A percentile compares a stretch with the other conserved stretches of the same genome.
phyloP scores from a whole-genome alignment of 176 grass and related monocot species.

The Carex cristatella region DNA sequence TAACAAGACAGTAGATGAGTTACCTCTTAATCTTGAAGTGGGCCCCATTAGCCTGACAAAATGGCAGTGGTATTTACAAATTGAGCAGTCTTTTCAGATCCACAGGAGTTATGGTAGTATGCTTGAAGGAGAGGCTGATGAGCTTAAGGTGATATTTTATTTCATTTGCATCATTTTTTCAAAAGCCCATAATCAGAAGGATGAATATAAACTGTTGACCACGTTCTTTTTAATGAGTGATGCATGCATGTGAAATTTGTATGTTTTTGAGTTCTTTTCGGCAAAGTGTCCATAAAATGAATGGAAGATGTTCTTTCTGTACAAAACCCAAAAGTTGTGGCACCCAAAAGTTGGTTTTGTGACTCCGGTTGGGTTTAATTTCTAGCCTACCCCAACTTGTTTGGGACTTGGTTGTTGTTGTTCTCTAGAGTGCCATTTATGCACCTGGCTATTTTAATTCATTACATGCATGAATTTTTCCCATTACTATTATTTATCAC shows the following conservation, averaged over 20 bases:
- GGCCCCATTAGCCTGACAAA: constrained; percentile 94
- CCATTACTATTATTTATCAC: not conserved
- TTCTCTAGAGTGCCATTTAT: constrained; percentile 2
- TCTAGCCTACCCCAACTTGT: too few species aligned
- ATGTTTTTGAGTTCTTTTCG: not conserved
- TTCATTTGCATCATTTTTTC: not conserved
- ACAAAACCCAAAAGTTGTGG: not conserved
- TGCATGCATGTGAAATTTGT: not conserved
- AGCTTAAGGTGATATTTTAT: constrained; percentile 69
- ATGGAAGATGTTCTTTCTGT: not conserved
- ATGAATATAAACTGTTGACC: not conserved
- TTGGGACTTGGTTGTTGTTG: too few species aligned
- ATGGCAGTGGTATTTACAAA: constrained; percentile 95
- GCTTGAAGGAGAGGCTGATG: constrained; percentile 99
- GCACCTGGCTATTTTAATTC: not conserved
- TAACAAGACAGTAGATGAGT: constrained; percentile 66
- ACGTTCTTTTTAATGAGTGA: not conserved
- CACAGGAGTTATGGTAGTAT: constrained; percentile 97
- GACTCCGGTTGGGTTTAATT: too few species aligned
- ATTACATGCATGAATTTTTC: not conserved
- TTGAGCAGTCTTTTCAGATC: constrained; percentile 95
- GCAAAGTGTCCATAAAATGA: not conserved
- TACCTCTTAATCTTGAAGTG: constrained; percentile 75
- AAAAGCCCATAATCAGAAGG: not conserved
- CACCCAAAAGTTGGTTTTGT: too few species aligned